A percentile compares a stretch with the other conserved stretches of the same genome.
phyloP scores from a whole-genome alignment of 495 filamentous ascomycete genomes.

The Pyrenula aspistea region DNA sequence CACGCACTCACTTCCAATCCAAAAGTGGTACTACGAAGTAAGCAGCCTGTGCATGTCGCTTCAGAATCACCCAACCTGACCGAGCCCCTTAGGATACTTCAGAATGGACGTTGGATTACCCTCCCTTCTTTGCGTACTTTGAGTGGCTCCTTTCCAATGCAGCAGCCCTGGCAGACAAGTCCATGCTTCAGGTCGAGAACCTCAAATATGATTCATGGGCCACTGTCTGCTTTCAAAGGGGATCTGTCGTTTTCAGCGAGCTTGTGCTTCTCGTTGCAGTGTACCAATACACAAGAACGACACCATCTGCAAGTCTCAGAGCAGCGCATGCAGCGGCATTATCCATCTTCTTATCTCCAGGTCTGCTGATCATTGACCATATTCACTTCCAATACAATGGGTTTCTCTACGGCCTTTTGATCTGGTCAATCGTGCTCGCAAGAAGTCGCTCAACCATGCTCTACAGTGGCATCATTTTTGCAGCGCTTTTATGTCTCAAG shows the following conservation, averaged over 20 bases:
- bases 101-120: conserved; percentile 98
- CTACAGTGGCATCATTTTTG: conserved; percentile 69
- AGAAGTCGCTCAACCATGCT: conserved; percentile 68
- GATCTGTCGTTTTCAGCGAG: conserved; percentile 80
- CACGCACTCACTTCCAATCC: conserved; percentile 73
- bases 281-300: conserved; percentile 42
- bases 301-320: neutral
- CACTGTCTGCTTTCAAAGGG: conserved; percentile 85
- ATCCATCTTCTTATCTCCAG: conserved; percentile 83
- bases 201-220: conserved; percentile 79
- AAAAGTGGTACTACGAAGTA: conserved; percentile 92
- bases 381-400: conserved; percentile 99
- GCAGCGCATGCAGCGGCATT: conserved; percentile 79
- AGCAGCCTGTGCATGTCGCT: conserved; percentile 2
- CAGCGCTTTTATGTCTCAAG: conserved; percentile 79
- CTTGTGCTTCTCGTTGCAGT: conserved; percentile 77
- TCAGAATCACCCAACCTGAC: neutral
- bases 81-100: conserved; percentile 56
- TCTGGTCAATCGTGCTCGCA: conserved; percentile 73
- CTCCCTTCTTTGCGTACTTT: conserved; percentile 93
- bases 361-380: conserved; percentile 93
- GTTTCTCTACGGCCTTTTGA: conserved; percentile 80
- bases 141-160: conserved; percentile 85
- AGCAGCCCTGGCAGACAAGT: conserved; percentile 64
- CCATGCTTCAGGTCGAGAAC: conserved; percentile 71